Evolutionary conservation across 345 rosid species (phyloP).

Genomic region (Salix dunnii): DNA sequence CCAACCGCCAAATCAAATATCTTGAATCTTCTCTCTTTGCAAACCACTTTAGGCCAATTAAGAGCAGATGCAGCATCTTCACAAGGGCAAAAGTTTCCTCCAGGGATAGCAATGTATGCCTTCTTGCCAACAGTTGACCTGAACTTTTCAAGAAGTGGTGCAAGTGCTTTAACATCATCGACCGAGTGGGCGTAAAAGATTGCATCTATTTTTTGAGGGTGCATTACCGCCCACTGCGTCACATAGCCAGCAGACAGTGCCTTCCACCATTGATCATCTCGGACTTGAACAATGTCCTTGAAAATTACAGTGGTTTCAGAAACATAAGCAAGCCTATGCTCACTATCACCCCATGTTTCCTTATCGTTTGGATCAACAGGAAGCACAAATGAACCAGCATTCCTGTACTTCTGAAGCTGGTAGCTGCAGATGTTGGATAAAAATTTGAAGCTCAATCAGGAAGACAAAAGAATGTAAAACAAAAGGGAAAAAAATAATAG

Average conservation of each 20-base stretch:
- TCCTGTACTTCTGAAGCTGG: conserved; percentile 95
- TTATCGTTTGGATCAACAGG: conserved; percentile 84
- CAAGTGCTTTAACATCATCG: conserved; percentile 65
- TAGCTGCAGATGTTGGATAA: conserved; percentile 48
- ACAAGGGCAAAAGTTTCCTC: conserved; percentile 79
- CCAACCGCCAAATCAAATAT: conserved; percentile 78
- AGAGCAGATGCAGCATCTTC: conserved; percentile 73
- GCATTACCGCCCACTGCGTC: conserved; percentile 96
- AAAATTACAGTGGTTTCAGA: conserved; percentile 96
- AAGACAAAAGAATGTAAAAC: background rate
- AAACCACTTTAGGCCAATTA: conserved; percentile 72
- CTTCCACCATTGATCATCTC: conserved; percentile 98
- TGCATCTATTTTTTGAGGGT: conserved; percentile 91
- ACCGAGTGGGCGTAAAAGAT: conserved; percentile 84
- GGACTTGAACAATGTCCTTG: conserved; percentile 84
- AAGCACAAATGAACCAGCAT: conserved; percentile 84
- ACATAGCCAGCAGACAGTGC: conserved; percentile 80
- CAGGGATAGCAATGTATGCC: conserved; percentile 80
- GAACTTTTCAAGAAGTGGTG: conserved; percentile 80
- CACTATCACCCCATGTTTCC: conserved; percentile 99
- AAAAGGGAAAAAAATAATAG: background rate
- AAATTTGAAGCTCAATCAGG: conserved; percentile 13
- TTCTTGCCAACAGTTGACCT: conserved; percentile 79
- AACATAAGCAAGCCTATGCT: conserved; percentile 90
- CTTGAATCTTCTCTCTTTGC: conserved; percentile 82